Evolutionary conservation across 108 stramenopile genomes (phyloP).

Genomic region (Skeletonema menzelii): DNA sequence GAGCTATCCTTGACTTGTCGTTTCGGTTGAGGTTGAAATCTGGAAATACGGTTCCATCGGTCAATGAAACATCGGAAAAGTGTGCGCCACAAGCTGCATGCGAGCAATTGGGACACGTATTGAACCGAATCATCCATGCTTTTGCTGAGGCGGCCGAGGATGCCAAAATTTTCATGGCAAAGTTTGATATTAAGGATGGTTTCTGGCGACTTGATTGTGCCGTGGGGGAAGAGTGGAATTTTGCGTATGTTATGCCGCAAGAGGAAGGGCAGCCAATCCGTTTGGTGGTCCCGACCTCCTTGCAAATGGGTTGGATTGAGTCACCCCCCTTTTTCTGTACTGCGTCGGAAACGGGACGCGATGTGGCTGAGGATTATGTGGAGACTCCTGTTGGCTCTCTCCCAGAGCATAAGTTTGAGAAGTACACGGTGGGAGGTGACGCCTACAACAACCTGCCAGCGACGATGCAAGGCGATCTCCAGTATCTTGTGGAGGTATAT

Average conservation of each 20-base stretch:
- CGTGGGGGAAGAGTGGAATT: constrained; percentile 23
- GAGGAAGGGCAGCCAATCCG: background rate
- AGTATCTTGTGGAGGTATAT: constrained; percentile 21
- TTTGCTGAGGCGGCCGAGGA: constrained; percentile 1
- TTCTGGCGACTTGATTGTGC: constrained; percentile 15
- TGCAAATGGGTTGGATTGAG: constrained; percentile 49
- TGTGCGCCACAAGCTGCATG: constrained; percentile 5
- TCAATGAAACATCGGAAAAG: constrained; percentile 10
- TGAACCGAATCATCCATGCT: constrained; percentile 17
- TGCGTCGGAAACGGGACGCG: constrained; percentile 45
- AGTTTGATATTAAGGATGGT: constrained; percentile 22
- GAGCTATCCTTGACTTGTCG: constrained; percentile 26
- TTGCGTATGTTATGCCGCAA: constrained; percentile 25
- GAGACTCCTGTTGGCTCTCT: constrained; percentile 7
- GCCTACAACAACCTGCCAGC: background rate
- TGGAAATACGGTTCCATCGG: background rate
- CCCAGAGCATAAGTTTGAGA: constrained; percentile 4
- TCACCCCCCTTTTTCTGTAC: constrained; percentile 47
- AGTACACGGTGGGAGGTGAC: background rate
- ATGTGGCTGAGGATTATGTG: constrained; percentile 26
- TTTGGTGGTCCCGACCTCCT: constrained; percentile 31
- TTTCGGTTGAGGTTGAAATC: background rate
- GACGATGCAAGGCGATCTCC: background rate
- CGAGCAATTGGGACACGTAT: constrained; percentile 15
- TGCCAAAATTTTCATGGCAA: constrained; percentile 12